phyloP scores from a whole-genome alignment of 305 asterid species.

The Fraxinus albicans region DNA sequence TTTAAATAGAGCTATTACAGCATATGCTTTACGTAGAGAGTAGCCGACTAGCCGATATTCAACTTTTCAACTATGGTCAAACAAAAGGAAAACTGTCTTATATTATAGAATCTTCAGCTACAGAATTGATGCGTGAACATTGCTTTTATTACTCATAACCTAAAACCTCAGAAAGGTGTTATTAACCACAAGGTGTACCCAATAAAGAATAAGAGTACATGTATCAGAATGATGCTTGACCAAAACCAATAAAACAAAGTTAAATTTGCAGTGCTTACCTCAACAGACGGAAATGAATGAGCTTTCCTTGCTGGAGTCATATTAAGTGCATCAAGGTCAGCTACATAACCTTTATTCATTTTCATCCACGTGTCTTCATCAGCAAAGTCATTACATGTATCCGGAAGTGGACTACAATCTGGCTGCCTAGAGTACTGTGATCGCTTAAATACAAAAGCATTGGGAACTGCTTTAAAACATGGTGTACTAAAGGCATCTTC shows the following conservation, averaged over 20 bases:
- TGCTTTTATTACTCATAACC: not conserved
- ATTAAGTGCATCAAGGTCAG: slow-evolving; percentile 82
- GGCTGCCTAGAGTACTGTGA: slow-evolving; percentile 51
- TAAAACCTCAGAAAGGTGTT: not conserved
- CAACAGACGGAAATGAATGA: slow-evolving; percentile 58
- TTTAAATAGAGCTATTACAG: not conserved
- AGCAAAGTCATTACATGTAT: slow-evolving; percentile 62
- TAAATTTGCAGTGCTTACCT: slow-evolving; percentile 41
- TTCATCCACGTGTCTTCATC: slow-evolving; percentile 92
- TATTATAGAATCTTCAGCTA: not conserved
- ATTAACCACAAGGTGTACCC: not conserved
- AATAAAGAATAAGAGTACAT: not conserved
- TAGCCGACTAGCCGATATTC: not conserved
- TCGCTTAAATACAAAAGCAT: slow-evolving; percentile 72
- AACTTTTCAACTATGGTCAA: not conserved
- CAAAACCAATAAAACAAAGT: slow-evolving; percentile 19
- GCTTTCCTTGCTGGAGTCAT: slow-evolving; percentile 75
- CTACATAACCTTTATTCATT: slow-evolving; percentile 84
- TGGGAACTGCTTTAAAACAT: slow-evolving; percentile 61
- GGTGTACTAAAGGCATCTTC: slow-evolving; percentile 79
- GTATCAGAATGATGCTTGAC: slow-evolving; percentile 2
- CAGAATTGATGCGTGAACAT: not conserved
- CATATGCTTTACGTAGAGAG: not conserved
- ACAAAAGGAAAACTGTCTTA: not conserved
- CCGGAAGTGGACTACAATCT: slow-evolving; percentile 85